Conservation (phyloP, 441 rosid genomes). For the Sinapis alba region DNA sequence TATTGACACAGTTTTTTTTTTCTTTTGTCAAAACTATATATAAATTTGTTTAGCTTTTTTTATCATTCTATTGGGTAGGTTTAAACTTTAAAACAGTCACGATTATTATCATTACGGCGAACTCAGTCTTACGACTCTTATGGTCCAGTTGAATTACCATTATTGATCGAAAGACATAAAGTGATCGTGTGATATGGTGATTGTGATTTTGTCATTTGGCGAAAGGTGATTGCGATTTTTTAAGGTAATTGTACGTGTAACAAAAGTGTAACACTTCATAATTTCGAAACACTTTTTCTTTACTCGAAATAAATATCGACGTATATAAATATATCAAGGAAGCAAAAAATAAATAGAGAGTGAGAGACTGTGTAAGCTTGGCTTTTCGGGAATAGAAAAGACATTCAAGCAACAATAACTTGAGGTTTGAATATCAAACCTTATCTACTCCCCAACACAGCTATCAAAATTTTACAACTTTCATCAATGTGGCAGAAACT, state of each 20-base stretch:
- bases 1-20: too few species aligned
- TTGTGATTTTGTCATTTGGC: neutral
- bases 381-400: conserved; percentile 37
- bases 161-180: neutral
- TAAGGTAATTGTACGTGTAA: neutral
- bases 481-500: neutral
- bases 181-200: neutral
- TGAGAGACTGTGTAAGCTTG: neutral
- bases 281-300: neutral
- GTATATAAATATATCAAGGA: neutral
- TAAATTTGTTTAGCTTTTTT: too few species aligned
- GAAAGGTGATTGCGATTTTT: neutral
- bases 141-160: too few species aligned
- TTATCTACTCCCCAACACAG: conserved; percentile 28
- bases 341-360: neutral
- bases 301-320: neutral
- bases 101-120: too few species aligned
- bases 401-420: conserved; percentile 17
- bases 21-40: too few species aligned
- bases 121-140: too few species aligned
- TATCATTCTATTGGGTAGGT: too few species aligned
- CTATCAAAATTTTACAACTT: neutral
- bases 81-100: too few species aligned
- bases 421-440: conserved; percentile 10
- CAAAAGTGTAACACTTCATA: neutral